Evolutionary conservation across 2,329 filamentous ascomycete species (phyloP).

Genomic region (Diplodia intermedia): DNA sequence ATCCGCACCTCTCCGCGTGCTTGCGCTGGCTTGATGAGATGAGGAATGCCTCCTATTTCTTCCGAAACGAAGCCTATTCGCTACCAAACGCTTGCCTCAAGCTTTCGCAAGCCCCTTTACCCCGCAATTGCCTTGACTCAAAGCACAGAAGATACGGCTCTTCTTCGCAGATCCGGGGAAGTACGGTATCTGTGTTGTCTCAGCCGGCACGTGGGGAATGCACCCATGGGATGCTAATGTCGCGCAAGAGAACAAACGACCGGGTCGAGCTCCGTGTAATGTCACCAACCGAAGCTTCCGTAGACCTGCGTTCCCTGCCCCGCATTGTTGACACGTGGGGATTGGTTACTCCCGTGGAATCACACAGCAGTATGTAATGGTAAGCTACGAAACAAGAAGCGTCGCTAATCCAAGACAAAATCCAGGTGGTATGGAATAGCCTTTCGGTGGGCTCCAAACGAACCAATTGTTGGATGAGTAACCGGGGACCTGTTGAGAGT

Average conservation of each 20-base stretch:
- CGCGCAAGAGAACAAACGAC: neutral
- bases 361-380: neutral
- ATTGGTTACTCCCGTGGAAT: conserved; percentile 15
- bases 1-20: neutral
- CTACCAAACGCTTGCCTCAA: neutral
- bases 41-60: neutral
- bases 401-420: too few species aligned
- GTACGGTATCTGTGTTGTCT: neutral
- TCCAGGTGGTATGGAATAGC: too few species aligned
- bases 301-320: neutral
- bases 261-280: neutral
- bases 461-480: too few species aligned
- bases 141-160: neutral
- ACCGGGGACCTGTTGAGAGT: too few species aligned
- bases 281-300: neutral
- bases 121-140: conserved; percentile 15
- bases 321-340: neutral
- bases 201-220: conserved; percentile 2
- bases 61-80: conserved; percentile 20
- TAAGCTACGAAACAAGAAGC: neutral
- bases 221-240: neutral
- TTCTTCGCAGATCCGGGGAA: neutral
- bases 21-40: conserved; percentile 1
- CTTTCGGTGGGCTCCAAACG: too few species aligned
- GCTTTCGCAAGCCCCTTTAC: neutral